Percentiles rank a stretch among this genome's conserved stretches.
These are phyloP conservation scores for Colletotrichum sp. DNA, from an alignment of 2,329 filamentous ascomycete species.

Conservation along the genomic window DNA sequence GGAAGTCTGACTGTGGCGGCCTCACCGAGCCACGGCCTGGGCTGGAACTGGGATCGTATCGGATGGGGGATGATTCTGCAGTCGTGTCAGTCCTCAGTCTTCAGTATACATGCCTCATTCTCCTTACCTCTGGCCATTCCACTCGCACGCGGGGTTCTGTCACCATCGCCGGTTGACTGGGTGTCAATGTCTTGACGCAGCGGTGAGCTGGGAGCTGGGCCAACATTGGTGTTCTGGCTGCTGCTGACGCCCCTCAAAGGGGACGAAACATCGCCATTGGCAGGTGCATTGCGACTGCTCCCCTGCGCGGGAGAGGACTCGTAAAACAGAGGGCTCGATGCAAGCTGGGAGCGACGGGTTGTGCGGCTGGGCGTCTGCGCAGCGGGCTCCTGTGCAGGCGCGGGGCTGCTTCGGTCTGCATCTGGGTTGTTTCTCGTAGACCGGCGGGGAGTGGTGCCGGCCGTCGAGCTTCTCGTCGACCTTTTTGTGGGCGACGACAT, in stretches of 20 bases:
- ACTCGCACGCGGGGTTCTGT: conserved; percentile 75
- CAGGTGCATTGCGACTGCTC: conserved; percentile 31
- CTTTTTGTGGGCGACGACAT: conserved; percentile 54
- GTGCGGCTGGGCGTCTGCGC: conserved; percentile 49
- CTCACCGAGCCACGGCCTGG: conserved; percentile 66
- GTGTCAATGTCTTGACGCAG: conserved; percentile 64
- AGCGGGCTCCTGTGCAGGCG: conserved; percentile 24
- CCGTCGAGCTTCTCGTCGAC: conserved; percentile 56
- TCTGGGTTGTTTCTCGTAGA: conserved; percentile 29
- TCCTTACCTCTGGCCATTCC: conserved; percentile 66
- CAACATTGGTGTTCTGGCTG: conserved; percentile 54
- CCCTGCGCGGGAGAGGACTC: conserved; percentile 51
- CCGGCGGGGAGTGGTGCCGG: conserved; percentile 41
- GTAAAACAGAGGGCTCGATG: conserved; percentile 85
- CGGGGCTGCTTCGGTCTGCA: conserved; percentile 52
- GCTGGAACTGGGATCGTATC: conserved; percentile 89
- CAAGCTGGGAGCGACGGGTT: conserved; percentile 55
- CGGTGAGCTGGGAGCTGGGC: conserved; percentile 60
- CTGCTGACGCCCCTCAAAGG: conserved; percentile 63
- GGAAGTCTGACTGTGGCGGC: conserved; percentile 71
- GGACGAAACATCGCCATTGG: conserved; percentile 51
- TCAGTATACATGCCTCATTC: neutral
- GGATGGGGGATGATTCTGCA: conserved; percentile 88
- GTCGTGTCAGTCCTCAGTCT: neutral
- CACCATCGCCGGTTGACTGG: conserved; percentile 57